Evolutionary conservation across 805 yeast species (phyloP).

Genomic region (Spathaspora arborariae): DNA sequence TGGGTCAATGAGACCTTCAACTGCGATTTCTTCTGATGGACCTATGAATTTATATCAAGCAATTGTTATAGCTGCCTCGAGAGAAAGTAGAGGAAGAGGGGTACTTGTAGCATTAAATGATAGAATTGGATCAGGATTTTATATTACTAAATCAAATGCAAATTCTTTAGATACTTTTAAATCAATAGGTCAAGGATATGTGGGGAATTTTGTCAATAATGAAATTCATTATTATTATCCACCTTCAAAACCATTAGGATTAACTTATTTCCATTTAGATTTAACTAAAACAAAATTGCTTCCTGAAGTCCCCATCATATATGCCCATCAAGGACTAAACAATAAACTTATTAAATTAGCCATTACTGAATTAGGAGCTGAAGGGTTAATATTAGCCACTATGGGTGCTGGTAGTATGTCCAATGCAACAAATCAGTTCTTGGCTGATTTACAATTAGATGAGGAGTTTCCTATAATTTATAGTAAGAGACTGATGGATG

Average conservation of each 20-base stretch:
- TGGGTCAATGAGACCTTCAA: slow-evolving; percentile 74
- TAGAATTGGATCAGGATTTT: slow-evolving; percentile 65
- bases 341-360: slow-evolving; percentile 45
- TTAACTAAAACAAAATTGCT: slow-evolving; percentile 20
- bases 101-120: slow-evolving; percentile 64
- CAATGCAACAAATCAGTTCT: slow-evolving; percentile 43
- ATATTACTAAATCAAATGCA: slow-evolving; percentile 67
- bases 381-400: slow-evolving; percentile 62
- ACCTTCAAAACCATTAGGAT: slow-evolving; percentile 54
- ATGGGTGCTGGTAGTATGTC: slow-evolving; percentile 71
- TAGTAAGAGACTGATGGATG: slow-evolving; percentile 67
- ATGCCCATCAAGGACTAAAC: slow-evolving; percentile 60
- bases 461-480: slow-evolving; percentile 52
- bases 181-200: slow-evolving; percentile 62
- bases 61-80: slow-evolving; percentile 55
- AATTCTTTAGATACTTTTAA: slow-evolving; percentile 69
- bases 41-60: slow-evolving; percentile 72
- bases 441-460: slow-evolving; percentile 30
- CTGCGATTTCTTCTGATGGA: slow-evolving; percentile 68
- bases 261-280: slow-evolving; percentile 30
- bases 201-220: slow-evolving; percentile 67
- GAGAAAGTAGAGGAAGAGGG: slow-evolving; percentile 52
- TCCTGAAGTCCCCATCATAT: slow-evolving; percentile 52
- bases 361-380: slow-evolving; percentile 40
- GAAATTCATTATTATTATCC: slow-evolving; percentile 64